Conservation (phyloP, 2,329 filamentous ascomycete species). For the Phaeosphaeria sp. region DNA sequence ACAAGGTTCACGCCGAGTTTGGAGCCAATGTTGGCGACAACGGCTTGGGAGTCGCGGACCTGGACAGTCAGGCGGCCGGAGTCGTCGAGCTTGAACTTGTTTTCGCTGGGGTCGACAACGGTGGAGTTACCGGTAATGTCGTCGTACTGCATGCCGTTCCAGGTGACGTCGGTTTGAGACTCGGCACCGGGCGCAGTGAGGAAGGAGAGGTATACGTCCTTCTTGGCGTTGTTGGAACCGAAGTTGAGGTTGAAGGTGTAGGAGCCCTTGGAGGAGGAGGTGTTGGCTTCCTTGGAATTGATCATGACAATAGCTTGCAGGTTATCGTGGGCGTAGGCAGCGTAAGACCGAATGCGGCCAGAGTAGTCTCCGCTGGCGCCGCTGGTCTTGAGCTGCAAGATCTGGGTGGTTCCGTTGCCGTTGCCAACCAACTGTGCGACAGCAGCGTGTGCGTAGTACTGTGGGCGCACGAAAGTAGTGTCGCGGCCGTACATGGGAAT, state of each 20-base stretch:
- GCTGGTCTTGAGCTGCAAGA: conserved; percentile 45
- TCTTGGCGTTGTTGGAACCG: conserved; percentile 47
- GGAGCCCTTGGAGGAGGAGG: conserved; percentile 47
- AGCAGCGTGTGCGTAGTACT: conserved; percentile 60
- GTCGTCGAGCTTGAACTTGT: conserved; percentile 32
- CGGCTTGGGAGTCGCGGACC: conserved; percentile 55
- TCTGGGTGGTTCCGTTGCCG: conserved; percentile 54
- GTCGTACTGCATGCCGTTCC: conserved; percentile 56
- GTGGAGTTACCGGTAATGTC: conserved; percentile 51
- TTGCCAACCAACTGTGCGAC: conserved; percentile 58
- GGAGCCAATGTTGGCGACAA: conserved; percentile 55
- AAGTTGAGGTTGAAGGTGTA: conserved; percentile 53
- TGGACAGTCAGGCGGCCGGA: conserved; percentile 32
- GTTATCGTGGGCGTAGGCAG: conserved; percentile 52
- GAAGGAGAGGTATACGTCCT: conserved; percentile 55
- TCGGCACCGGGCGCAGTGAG: conserved; percentile 57
- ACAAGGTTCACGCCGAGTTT: conserved; percentile 44
- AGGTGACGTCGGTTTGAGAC: conserved; percentile 51
- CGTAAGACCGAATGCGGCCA: conserved; percentile 53
- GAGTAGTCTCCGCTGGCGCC: conserved; percentile 46
- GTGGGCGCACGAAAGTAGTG: conserved; percentile 55
- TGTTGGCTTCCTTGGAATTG: conserved; percentile 54
- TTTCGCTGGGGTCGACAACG: conserved; percentile 39
- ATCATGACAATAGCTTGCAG: conserved; percentile 55
- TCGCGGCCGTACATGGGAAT: conserved; percentile 47